Evolutionary conservation across 306 rosid species (phyloP).

Genomic region (Lupinus albus): DNA sequence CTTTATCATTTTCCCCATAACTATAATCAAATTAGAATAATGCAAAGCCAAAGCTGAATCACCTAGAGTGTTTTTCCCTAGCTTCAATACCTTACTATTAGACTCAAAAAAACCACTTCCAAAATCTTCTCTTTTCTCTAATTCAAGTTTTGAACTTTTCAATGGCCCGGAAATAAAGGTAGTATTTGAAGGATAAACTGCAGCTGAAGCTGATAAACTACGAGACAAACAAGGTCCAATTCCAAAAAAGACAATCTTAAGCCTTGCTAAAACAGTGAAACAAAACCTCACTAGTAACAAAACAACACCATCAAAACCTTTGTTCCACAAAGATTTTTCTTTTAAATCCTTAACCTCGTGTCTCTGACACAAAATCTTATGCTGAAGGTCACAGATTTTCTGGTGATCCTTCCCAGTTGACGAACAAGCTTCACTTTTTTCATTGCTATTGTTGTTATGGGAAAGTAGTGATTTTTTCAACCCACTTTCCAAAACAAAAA

Average conservation of each 20-base stretch:
- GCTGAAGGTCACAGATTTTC: constrained; percentile 67
- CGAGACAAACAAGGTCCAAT: constrained; percentile 62
- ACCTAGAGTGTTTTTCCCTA: constrained; percentile 61
- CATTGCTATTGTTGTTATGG: constrained; percentile 4
- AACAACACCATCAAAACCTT: constrained; percentile 67
- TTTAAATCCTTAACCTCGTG: constrained; percentile 78
- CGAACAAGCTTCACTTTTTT: background rate
- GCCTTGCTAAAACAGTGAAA: constrained; percentile 71
- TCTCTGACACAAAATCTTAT: constrained; percentile 80
- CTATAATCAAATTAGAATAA: constrained; percentile 80
- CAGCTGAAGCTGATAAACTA: constrained; percentile 75
- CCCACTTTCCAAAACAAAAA: constrained; percentile 55
- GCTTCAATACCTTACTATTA: constrained; percentile 60
- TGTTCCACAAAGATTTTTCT: constrained; percentile 75
- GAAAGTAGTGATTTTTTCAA: constrained; percentile 52
- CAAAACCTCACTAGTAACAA: constrained; percentile 64
- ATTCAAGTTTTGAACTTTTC: constrained; percentile 37
- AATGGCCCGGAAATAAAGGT: constrained; percentile 56
- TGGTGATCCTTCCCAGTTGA: constrained; percentile 43
- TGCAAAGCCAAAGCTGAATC: constrained; percentile 79
- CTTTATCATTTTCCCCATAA: constrained; percentile 89
- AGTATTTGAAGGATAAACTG: constrained; percentile 67
- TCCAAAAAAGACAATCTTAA: constrained; percentile 83
- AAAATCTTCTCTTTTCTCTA: constrained; percentile 8
- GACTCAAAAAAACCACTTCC: constrained; percentile 61